Base-by-base conservation (phyloP, 306 rosid genomes). In the Parietaria judaica region DNA sequence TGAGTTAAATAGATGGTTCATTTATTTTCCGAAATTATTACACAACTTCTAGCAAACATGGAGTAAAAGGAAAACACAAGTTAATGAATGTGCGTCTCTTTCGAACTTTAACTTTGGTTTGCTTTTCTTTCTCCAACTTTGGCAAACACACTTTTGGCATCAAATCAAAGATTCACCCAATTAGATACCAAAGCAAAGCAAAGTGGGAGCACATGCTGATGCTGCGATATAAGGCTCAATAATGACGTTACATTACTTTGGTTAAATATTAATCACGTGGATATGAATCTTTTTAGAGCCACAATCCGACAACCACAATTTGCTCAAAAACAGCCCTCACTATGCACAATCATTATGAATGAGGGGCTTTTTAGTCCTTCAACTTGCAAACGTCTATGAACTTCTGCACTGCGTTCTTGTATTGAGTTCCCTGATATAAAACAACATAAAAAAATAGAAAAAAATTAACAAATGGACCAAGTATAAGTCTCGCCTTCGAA, bases 311-410 rank as follows among this genome's bases (percentile, higher is more conserved):
- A 60, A 77, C 36, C 73, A 70, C 72, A 41, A 49, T 69, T 49
- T 39, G 63, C 65, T 43, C 57, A 66, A 43, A 66, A 43, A 56
- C 60, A 39, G 68, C 71, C 61, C 72, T 12, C 65, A 6, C 14
- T 58, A 66, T 63, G 74, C 69, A 72, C 63, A 68, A 60, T 66
- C 65, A 68, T 66, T 58, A 47, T 36, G 64, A 70, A 72, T 58
- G 15, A 49, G 15, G 10, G 10, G 14, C 13, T 49, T n/a, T 74
- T 60, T 64, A 82, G 66, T 84, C 77, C 34, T 73, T 82, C 83
- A 90, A 80, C 76, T 78, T 76, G 81, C 73, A 83, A 61, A 83
- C 88, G 67, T 86, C 81, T 66, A 81, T 83, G 79, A 90, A 76
- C 70, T 81, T 79, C 84, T 77, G 88, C 57, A 73, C 69, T 65